Conservation (phyloP, 495 filamentous ascomycete species). For the Thozetella sp. region DNA sequence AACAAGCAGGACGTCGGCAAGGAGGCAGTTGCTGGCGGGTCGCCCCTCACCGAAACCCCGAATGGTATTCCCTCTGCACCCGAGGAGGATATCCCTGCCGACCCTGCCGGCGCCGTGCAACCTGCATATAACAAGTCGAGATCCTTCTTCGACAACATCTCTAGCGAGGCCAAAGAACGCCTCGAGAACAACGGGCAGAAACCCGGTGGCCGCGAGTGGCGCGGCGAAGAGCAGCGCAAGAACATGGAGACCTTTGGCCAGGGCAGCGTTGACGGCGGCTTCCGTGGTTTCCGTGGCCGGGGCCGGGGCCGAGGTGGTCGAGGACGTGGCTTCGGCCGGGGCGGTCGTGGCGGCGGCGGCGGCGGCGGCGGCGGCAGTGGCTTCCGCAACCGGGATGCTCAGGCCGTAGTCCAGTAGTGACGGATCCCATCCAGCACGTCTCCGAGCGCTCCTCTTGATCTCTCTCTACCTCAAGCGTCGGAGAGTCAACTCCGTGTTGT, state of each 20-base stretch:
- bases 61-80: conserved; percentile 29
- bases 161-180: conserved; percentile 88
- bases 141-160: conserved; percentile 98
- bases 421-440: background rate
- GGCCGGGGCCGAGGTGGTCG: conserved; percentile 69
- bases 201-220: conserved; percentile 85
- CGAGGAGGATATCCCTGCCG: conserved; percentile 24
- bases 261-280: conserved; percentile 87
- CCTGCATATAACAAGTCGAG: conserved; percentile 78
- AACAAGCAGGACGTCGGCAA: conserved; percentile 96
- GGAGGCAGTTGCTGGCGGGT: conserved; percentile 84
- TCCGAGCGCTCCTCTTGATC: background rate
- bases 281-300: conserved; percentile 72
- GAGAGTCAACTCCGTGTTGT: conserved; percentile 3
- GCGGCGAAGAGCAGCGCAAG: conserved; percentile 88
- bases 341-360: conserved; percentile 51
- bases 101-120: conserved; percentile 33
- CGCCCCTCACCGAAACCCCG: conserved; percentile 61
- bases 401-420: conserved; percentile 26
- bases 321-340: conserved; percentile 67
- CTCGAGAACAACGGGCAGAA: conserved; percentile 67
- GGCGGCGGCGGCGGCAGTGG: conserved; percentile 42
- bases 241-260: conserved; percentile 99
- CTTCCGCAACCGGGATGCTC: conserved; percentile 18
- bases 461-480: background rate